Evolutionary conservation across 163 green algal species (phyloP).

Genomic region (Scenedesmus sp.): DNA sequence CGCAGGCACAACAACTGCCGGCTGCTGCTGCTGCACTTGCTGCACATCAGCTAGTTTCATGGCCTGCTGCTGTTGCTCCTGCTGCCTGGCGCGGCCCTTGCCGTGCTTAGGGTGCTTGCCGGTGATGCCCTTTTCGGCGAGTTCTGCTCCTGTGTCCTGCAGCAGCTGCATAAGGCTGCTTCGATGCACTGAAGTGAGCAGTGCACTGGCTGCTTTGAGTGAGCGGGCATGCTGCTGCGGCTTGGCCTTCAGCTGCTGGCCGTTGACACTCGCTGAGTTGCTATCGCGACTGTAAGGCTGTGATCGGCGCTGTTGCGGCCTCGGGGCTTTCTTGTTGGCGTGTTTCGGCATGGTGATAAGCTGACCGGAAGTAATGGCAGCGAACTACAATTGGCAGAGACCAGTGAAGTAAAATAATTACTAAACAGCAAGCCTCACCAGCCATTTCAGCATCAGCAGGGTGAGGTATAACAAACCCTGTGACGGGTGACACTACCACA

Average conservation of each 20-base stretch:
- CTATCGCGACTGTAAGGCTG: background rate
- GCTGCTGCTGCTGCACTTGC: background rate
- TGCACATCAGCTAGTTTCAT: background rate
- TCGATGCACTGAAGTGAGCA: background rate
- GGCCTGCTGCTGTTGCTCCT: background rate
- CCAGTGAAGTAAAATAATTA: too few relatives aligned
- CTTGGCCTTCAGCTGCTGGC: background rate
- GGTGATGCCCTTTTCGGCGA: constrained; percentile 1
- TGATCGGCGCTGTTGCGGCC: constrained; percentile 1
- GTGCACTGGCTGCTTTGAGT: background rate
- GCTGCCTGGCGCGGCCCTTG: background rate
- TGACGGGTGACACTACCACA: background rate
- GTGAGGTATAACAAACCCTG: too few relatives aligned
- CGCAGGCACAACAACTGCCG: background rate
- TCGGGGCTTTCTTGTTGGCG: background rate
- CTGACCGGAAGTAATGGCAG: background rate
- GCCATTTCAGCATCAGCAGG: too few relatives aligned
- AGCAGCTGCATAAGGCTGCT: background rate
- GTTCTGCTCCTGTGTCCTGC: constrained; percentile 4
- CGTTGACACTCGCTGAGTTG: background rate
- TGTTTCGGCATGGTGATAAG: background rate
- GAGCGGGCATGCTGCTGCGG: background rate
- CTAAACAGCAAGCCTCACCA: too few relatives aligned
- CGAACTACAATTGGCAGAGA: too few relatives aligned
- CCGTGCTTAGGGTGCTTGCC: background rate